These are phyloP conservation scores for Rubus idaeus DNA, from an alignment of 306 rosid genomes.

Conservation along the genomic window DNA sequence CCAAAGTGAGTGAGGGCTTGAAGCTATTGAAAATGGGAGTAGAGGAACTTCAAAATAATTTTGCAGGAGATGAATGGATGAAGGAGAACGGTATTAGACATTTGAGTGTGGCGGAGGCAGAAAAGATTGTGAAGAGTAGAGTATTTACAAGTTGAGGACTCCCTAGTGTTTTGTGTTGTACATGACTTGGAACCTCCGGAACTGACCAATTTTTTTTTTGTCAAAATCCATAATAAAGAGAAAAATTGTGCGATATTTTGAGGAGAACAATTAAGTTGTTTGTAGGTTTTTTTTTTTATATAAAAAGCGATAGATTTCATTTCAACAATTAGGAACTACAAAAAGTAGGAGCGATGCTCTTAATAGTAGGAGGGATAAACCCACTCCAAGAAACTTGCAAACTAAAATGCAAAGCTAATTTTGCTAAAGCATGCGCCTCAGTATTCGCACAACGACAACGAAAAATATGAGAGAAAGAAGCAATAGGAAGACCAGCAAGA, in stretches of 20 bases:
- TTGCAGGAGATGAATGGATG: slow-evolving; percentile 66
- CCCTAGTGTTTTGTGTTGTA: slow-evolving; percentile 26
- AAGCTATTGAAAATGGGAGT: slow-evolving; percentile 67
- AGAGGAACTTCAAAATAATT: slow-evolving; percentile 43
- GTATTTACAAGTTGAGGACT: slow-evolving; percentile 47
- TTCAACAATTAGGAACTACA: no score
- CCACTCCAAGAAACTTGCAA: no score
- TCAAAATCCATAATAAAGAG: slow-evolving; percentile 29
- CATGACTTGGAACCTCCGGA: slow-evolving; percentile 32
- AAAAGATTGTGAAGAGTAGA: slow-evolving; percentile 66
- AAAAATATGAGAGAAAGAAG: no score
- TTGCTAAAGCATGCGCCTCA: no score
- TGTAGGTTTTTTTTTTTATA: no score
- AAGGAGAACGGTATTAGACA: slow-evolving; percentile 57
- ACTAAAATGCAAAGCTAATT: no score
- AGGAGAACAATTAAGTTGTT: background rate
- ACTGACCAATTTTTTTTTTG: slow-evolving; percentile 36
- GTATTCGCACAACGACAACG: no score
- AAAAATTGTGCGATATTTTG: background rate
- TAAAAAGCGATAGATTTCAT: no score
- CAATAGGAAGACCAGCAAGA: no score
- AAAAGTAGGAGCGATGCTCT: no score
- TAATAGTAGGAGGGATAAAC: no score
- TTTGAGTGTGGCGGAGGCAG: slow-evolving; percentile 58
- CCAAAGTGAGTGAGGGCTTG: slow-evolving; percentile 66